Evolutionary conservation across 768 basidiomycete species (phyloP).

Genomic region (Mycena pura): DNA sequence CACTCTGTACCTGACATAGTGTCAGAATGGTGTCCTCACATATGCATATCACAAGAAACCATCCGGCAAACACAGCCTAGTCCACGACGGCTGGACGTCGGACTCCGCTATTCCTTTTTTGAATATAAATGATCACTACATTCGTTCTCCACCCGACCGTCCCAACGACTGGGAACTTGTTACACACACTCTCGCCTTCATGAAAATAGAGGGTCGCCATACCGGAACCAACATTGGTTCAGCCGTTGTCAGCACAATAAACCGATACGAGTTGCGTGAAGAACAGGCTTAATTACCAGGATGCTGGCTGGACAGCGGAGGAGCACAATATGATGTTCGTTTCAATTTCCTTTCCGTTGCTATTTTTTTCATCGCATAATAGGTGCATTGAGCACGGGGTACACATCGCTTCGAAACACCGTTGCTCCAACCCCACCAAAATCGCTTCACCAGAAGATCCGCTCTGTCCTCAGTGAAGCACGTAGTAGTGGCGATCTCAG

Average conservation of each 20-base stretch:
- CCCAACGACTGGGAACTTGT: slow-evolving; percentile 14
- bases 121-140: slow-evolving; percentile 26
- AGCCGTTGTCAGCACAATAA: slow-evolving; percentile 5
- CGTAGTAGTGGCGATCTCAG: neutral
- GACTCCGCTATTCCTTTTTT: slow-evolving; percentile 23
- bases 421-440: slow-evolving; percentile 6
- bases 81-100: slow-evolving; percentile 25
- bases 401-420: slow-evolving; percentile 13
- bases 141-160: slow-evolving; percentile 5
- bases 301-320: neutral
- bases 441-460: slow-evolving; percentile 8
- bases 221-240: slow-evolving; percentile 6
- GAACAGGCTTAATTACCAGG: neutral
- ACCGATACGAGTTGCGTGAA: slow-evolving; percentile 11
- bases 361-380: neutral
- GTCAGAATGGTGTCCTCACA: no score
- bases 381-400: slow-evolving; percentile 23
- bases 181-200: slow-evolving; percentile 18
- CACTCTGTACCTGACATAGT: no score
- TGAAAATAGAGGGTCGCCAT: slow-evolving; percentile 11
- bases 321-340: slow-evolving; percentile 12
- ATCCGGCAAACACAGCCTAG: slow-evolving; percentile 5
- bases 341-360: neutral
- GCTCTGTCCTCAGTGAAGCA: neutral
- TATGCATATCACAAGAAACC: neutral